These are phyloP conservation scores for Rutstroemia sydowiana DNA, from an alignment of 2,329 filamentous ascomycete genomes.

Conservation along the genomic window DNA sequence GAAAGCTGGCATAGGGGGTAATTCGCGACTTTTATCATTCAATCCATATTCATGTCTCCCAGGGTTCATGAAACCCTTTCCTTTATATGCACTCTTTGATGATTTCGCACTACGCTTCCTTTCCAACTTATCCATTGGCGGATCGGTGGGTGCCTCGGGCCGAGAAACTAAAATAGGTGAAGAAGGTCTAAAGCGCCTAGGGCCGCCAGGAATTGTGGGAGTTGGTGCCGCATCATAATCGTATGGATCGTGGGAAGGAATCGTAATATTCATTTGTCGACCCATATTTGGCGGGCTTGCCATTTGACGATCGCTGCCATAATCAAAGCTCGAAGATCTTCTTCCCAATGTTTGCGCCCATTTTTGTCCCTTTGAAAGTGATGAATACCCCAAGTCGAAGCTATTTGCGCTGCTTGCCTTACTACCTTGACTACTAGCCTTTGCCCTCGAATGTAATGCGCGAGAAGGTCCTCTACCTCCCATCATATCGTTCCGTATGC, in stretches of 20 bases:
- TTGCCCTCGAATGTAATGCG: conserved; percentile 45
- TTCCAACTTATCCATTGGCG: conserved; percentile 36
- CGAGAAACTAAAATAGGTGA: conserved; percentile 30
- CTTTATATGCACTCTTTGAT: conserved; percentile 33
- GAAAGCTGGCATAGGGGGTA: conserved; percentile 30
- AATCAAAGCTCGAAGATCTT: conserved; percentile 70
- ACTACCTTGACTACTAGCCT: conserved; percentile 63
- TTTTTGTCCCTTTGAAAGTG: conserved; percentile 50
- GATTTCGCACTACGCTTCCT: conserved; percentile 54
- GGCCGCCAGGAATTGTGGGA: conserved; percentile 74
- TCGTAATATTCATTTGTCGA: conserved; percentile 21
- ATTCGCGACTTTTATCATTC: conserved; percentile 22
- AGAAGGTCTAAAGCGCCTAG: conserved; percentile 47
- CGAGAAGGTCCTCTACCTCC: conserved; percentile 31
- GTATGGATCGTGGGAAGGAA: conserved; percentile 26
- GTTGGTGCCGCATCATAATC: conserved; percentile 78
- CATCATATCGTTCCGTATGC: conserved; percentile 38
- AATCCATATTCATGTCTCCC: conserved; percentile 30
- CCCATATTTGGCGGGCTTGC: conserved; percentile 27
- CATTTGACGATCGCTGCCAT: conserved; percentile 39
- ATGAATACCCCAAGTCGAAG: conserved; percentile 55
- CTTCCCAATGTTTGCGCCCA: conserved; percentile 42
- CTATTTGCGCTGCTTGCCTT: conserved; percentile 65
- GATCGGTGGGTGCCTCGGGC: conserved; percentile 15
- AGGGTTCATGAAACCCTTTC: conserved; percentile 34